Conservation (phyloP, 2,329 filamentous ascomycete species). For the Aspergillus pseudoterreus region DNA sequence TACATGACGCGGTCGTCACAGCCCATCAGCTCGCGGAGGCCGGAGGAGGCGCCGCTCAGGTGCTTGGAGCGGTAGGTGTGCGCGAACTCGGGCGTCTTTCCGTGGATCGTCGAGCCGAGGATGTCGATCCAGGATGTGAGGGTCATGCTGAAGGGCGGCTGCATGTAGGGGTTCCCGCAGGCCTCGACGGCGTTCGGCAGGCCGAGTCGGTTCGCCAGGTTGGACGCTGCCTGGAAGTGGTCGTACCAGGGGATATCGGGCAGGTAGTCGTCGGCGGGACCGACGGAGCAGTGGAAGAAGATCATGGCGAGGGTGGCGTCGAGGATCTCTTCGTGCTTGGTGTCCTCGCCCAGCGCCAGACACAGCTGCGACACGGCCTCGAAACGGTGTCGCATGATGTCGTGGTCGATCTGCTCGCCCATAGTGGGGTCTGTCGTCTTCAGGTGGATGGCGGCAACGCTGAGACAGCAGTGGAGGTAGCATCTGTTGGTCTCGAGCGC, state of each 20-base stretch:
- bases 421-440: conserved; percentile 69
- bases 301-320: conserved; percentile 93
- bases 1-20: conserved; percentile 98
- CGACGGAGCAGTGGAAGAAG: conserved; percentile 92
- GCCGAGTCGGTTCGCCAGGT: conserved; percentile 78
- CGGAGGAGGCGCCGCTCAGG: conserved; percentile 61
- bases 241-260: conserved; percentile 95
- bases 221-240: conserved; percentile 89
- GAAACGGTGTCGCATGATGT: conserved; percentile 91
- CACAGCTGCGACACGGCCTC: conserved; percentile 83
- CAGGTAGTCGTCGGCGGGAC: conserved; percentile 75
- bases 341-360: conserved; percentile 73
- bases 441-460: conserved; percentile 86
- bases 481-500: conserved; percentile 87
- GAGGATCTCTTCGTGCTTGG: conserved; percentile 80
- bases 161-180: conserved; percentile 55
- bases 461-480: conserved; percentile 93
- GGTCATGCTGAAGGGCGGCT: conserved; percentile 91
- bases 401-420: conserved; percentile 74
- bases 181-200: conserved; percentile 66
- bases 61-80: conserved; percentile 96
- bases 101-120: conserved; percentile 86
- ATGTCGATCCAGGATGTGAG: conserved; percentile 91
- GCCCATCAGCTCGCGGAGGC: conserved; percentile 90
- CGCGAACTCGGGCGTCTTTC: conserved; percentile 79